Percentiles rank a stretch among this genome's conserved stretches.
These are phyloP conservation scores for Saccharomycopsis babjevae DNA, from an alignment of 805 yeast genomes.

Conservation along the genomic window DNA sequence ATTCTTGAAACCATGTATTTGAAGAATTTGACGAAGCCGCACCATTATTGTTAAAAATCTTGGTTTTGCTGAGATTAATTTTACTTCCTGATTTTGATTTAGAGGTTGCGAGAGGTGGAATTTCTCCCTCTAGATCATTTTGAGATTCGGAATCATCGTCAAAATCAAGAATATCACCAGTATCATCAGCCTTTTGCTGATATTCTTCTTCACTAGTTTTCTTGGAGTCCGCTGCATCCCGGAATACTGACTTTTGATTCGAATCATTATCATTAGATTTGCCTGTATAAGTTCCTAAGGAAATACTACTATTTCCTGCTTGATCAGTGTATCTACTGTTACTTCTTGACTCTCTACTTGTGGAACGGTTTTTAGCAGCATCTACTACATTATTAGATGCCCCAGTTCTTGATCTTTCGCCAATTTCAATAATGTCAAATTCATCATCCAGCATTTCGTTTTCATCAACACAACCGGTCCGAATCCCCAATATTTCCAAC, in stretches of 20 bases:
- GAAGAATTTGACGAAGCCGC: constrained; percentile 37
- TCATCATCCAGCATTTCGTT: constrained; percentile 71
- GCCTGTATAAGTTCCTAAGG: neutral
- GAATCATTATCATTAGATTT: neutral
- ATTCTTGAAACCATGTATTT: constrained; percentile 84
- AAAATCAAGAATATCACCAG: neutral
- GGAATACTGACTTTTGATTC: neutral
- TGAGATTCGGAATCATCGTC: constrained; percentile 10
- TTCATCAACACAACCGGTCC: constrained; percentile 82
- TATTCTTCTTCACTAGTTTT: neutral
- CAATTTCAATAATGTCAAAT: constrained; percentile 57
- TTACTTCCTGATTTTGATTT: neutral
- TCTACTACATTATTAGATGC: neutral
- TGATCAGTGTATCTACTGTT: neutral
- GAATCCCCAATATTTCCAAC: constrained; percentile 90
- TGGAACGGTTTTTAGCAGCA: neutral
- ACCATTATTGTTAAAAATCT: neutral
- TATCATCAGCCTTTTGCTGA: neutral
- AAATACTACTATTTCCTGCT: neutral
- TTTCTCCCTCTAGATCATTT: constrained; percentile 10
- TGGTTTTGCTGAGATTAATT: neutral
- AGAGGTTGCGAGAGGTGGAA: constrained; percentile 12
- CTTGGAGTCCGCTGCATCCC: neutral
- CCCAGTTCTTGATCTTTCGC: neutral
- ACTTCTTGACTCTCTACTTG: neutral